Evolutionary conservation across 441 rosid species (phyloP).

Genomic region (Pelargonium cotyledonis): DNA sequence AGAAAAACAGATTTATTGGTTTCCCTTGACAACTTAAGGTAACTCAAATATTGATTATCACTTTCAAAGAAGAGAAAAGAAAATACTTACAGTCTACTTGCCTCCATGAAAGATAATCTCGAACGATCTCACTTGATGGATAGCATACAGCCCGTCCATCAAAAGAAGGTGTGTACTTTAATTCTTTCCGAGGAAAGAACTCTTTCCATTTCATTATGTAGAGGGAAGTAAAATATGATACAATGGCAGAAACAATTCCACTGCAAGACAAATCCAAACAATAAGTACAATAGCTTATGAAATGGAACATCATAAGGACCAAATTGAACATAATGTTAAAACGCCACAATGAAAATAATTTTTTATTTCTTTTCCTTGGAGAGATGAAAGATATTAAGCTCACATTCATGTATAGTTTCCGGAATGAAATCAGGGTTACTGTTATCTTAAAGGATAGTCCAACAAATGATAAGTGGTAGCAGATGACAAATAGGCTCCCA

Average conservation of each 20-base stretch:
- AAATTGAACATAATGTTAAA: too few relatives aligned
- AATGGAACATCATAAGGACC: too few relatives aligned
- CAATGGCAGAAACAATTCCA: constrained; percentile 49
- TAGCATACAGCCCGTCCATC: constrained; percentile 95
- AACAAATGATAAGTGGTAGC: too few relatives aligned
- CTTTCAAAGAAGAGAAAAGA: constrained; percentile 1
- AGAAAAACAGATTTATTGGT: neutral
- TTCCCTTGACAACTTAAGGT: neutral
- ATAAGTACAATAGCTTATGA: too few relatives aligned
- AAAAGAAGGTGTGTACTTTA: constrained; percentile 71
- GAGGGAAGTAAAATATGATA: constrained; percentile 73
- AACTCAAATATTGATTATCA: neutral
- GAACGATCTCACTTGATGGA: constrained; percentile 67
- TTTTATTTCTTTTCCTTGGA: too few relatives aligned
- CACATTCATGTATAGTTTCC: neutral
- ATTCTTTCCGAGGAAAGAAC: constrained; percentile 47
- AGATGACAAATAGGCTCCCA: too few relatives aligned
- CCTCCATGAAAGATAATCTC: constrained; percentile 89
- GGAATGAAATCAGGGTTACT: too few relatives aligned
- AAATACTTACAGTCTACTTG: constrained; percentile 91
- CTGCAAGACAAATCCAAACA: constrained; percentile 28
- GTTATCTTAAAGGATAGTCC: too few relatives aligned
- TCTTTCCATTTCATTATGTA: constrained; percentile 32
- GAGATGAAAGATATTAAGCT: neutral
- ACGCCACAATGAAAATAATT: too few relatives aligned